Evolutionary conservation across 257 asterid species (phyloP).

Genomic region (Capsicum baccatum): DNA sequence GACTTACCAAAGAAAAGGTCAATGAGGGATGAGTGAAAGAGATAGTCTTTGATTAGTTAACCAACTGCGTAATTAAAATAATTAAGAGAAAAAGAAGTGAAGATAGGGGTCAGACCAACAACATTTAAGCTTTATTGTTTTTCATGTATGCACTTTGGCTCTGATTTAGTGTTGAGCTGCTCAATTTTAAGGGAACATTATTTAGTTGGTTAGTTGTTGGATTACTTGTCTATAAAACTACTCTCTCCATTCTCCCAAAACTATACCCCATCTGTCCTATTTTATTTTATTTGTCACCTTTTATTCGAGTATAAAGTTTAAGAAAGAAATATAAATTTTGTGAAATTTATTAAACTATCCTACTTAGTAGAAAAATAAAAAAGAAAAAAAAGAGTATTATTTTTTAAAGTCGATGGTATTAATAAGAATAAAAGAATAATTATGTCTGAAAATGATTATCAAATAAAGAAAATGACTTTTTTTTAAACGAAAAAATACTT

Average conservation of each 20-base stretch:
- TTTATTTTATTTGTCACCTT: too few relatives aligned
- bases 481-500: background rate
- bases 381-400: too few relatives aligned
- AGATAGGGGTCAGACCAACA: conserved; percentile 10
- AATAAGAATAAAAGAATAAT: too few relatives aligned
- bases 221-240: background rate
- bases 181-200: conserved; percentile 9
- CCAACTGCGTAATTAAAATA: conserved; percentile 16
- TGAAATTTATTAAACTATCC: too few relatives aligned
- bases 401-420: too few relatives aligned
- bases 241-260: background rate
- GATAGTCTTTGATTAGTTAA: conserved; percentile 4
- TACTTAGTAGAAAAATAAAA: too few relatives aligned
- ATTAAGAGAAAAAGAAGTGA: background rate
- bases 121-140: background rate
- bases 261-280: background rate
- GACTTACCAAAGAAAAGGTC: conserved; percentile 35
- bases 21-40: conserved; percentile 28
- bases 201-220: conserved; percentile 26
- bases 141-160: background rate
- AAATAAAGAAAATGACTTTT: too few relatives aligned
- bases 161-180: conserved; percentile 1
- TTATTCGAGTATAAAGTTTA: too few relatives aligned
- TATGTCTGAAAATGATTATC: too few relatives aligned
- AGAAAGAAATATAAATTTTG: too few relatives aligned